Base-by-base conservation (phyloP, 305 asterid genomes). In the Ruellia speciosa region DNA sequence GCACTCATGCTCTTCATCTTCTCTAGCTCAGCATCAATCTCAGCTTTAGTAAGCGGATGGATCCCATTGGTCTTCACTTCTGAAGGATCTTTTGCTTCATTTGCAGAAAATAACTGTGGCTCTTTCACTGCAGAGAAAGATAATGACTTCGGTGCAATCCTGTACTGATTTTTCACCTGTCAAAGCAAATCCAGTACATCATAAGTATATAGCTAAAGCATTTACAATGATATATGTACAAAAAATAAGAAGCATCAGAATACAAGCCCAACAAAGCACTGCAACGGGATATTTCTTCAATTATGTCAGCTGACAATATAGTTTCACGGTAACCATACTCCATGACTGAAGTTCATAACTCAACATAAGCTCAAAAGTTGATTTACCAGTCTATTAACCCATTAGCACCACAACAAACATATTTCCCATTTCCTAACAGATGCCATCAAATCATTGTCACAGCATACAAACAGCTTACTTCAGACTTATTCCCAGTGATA, bases 141-240 rank as follows among this genome's bases (percentile, higher is more conserved):
- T 65, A 75, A 31, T 18, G 84, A 66, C 73, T 66, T 79, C 50
- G 97, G 93, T 18, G 94, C 83, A 31, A 92, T 77, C 71, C 88
- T 80, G 81, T 86, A 88, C 64, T 72, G 90, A 74, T 79, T 78
- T 79, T 84, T 86, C 77, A 85, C 95, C 99, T 92, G 82, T 59
- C 55, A 55, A 75, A 28, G 45, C 66, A 68, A 63, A 65, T 52
- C 14, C 58, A 14, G n/a, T 45, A 28, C n/a, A 57, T 46, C 57
- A 54, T 24, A 51, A 52, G 18, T 31, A 56, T 46, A 68, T 20
- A n/a, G 8, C 18, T 18, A 62, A 45, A 52, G 63, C 49, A 43
- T 18, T 28, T 40, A 34, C 51, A 33, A 56, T 19, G 10, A 16
- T 20, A 33, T n/a, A 17, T 12, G 13, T 56, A 37, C 20, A 8